A percentile compares a stretch with the other conserved stretches of the same genome.
These are phyloP conservation scores for Xylaria longipes DNA, from an alignment of 495 filamentous ascomycete genomes.

Conservation along the genomic window DNA sequence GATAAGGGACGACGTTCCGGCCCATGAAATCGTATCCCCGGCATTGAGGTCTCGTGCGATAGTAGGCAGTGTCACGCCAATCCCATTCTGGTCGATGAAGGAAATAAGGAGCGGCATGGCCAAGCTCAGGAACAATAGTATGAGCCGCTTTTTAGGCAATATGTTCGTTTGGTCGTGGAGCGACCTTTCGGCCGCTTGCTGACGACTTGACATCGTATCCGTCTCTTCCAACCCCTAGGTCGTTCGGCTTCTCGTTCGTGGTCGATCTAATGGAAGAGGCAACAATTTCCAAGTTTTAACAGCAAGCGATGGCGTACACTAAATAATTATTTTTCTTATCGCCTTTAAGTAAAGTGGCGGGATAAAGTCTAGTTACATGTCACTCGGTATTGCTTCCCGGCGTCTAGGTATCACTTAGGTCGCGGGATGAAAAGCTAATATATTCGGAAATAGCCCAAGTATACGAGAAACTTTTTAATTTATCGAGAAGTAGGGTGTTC, in stretches of 20 bases:
- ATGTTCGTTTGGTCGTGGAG: constrained; percentile 14
- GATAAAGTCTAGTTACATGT: background rate
- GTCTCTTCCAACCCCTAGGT: background rate
- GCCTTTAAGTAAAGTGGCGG: background rate
- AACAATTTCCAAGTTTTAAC: background rate
- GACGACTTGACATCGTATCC: background rate
- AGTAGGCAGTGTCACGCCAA: constrained; percentile 65
- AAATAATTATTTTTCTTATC: background rate
- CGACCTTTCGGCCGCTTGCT: constrained; percentile 7
- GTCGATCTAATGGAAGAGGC: background rate
- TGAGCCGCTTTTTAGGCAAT: constrained; percentile 58
- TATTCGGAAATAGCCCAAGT: background rate
- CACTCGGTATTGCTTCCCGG: background rate
- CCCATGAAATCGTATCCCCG: constrained; percentile 51
- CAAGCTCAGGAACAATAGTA: constrained; percentile 63
- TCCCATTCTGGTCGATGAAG: constrained; percentile 69
- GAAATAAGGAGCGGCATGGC: constrained; percentile 61
- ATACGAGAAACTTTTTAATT: background rate
- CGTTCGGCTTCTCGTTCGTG: background rate
- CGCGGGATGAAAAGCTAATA: background rate
- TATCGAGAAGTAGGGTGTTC: background rate
- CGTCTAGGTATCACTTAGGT: background rate
- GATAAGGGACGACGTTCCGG: constrained; percentile 42
- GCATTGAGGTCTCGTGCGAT: constrained; percentile 62
- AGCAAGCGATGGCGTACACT: background rate